Evolutionary conservation across 2,329 filamentous ascomycete genomes (phyloP), one percentile per base, ranked within the genome.

Genomic region (Microsporum canis): DNA sequence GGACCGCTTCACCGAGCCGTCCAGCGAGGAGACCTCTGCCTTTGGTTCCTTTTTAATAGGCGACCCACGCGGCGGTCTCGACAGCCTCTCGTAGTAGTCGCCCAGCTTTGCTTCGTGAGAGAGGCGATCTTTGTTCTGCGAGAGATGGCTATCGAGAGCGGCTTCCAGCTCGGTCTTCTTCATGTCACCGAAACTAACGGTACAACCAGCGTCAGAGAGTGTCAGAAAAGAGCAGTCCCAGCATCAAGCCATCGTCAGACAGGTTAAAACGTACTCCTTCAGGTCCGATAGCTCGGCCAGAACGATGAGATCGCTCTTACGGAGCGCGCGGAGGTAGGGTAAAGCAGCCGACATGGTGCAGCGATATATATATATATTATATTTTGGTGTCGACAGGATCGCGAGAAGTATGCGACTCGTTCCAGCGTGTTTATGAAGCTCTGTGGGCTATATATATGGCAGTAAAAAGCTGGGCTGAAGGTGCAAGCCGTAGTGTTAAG

Each of bases 121-220:
- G 71, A 88, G 87, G 63, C 79, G 80, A 65, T 82, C 78, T 67
- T 83, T 79, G 76, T 96, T 88, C 64, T 82, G 79, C 66, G 84
- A 80, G 53, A 95, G 82, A 74, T 85, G 86, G 55, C 86, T 81
- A 68, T 95, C 88, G 65, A 95, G 83, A 51, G 82, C 82, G 62
- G 81, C 73, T 70, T 92, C 89, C 63, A 97, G 83, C 57, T 96
- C 90, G 65, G 80, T 79, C 76, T 96, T 96, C 73, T 87, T 88
- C 65, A 87, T 77, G 61, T 80, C 79, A 66, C 89, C 84, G 70
- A 83, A 85, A 70, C 88, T 91, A 70, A 60, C 57, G 27, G 51
- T 34, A 65, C 65, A 43, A n/a, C 17, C 39, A 43, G 39, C 39
- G 17, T 43, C 39, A 43, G 65, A 63, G 63, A 49, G 62, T 57